Evolutionary conservation across 352 stramenopile species (phyloP), one percentile per base, ranked within the genome.

Genomic region (Pythium pyrilobum): DNA sequence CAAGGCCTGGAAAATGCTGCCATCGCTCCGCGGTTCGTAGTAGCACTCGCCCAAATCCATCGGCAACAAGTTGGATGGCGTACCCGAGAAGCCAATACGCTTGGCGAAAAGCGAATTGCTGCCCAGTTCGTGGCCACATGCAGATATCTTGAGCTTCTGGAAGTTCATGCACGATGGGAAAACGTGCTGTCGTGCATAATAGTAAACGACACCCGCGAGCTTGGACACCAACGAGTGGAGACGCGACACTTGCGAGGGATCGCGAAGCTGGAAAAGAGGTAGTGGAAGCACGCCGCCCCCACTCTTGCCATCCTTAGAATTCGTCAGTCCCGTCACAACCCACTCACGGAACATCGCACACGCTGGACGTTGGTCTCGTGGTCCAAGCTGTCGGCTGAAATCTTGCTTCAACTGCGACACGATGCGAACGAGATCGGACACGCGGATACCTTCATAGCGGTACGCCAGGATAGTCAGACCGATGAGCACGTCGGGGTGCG

Each of bases 101-200:
- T 94, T 91, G 18, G 88, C 86, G 72, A 99, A 99, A 15, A 99
- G 60, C 62, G 98, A 98, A 55, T 98, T 90, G 47, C 97, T 97
- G 16, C 97, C 97, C 41, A 99, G 81, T 64, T 99, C 97, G 77
- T 99, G 97, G 3, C 97, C 97, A 64, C 96, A 99, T 16, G 97
- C 96, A 32, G 92, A 97, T 39, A 99, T 96, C 68, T 99, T 99
- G 36, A 99, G 86, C 55, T 96, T 96, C 69, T 99, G 96, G 59
- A 99, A 97, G 48, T 99, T 97, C 85, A 99, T 98, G 24, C 96
- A 98, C 41, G 98, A 87, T n/a, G 97, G 97, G 66, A 99, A 99
- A 15, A 99, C 95, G 56, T 99, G 96, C 47, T 89, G 91, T 41
- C 97, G 87, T 7, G 99, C 75, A 60, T 99, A 99, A 72, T 99